phyloP scores from a whole-genome alignment of 2,329 filamentous ascomycete genomes.

The Botrytis fabae region DNA sequence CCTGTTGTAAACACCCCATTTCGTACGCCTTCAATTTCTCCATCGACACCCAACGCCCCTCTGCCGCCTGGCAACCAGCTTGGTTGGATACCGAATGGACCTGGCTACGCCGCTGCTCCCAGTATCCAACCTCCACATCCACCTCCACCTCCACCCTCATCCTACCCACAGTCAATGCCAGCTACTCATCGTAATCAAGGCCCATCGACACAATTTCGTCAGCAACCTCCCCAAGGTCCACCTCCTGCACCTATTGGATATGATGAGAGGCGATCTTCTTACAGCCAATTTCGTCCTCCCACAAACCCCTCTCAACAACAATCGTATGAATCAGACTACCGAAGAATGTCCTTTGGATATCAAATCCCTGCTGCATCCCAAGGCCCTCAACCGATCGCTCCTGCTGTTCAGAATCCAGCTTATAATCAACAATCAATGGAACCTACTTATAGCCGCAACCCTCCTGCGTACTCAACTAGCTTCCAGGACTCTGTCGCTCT shows the following conservation, averaged over 20 bases:
- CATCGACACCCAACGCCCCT: conserved; percentile 34
- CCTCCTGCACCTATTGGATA: conserved; percentile 25
- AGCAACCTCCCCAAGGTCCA: conserved; percentile 25
- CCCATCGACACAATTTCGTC: conserved; percentile 7
- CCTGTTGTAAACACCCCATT: conserved; percentile 23
- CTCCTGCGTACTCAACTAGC: not conserved
- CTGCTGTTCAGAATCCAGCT: conserved; percentile 3
- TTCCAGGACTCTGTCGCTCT: conserved; percentile 24
- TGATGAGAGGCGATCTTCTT: conserved; percentile 16
- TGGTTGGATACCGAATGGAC: conserved; percentile 31
- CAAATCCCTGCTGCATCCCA: conserved; percentile 4
- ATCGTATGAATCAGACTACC: conserved; percentile 32
- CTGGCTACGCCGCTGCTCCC: not conserved
- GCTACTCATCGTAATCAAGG: conserved; percentile 5
- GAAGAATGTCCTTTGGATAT: conserved; percentile 27
- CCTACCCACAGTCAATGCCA: conserved; percentile 21
- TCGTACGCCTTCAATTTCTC: conserved; percentile 11
- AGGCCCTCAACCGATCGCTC: conserved; percentile 1
- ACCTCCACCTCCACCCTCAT: conserved; percentile 11
- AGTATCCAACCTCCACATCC: conserved; percentile 2
- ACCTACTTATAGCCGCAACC: conserved; percentile 15
- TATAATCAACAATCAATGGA: conserved; percentile 13
- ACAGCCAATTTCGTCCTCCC: conserved; percentile 24
- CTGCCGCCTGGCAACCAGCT: conserved; percentile 39
- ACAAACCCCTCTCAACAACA: conserved; percentile 22